These are phyloP conservation scores for Avena sativa DNA, from an alignment of 176 grass and related monocot species.

Conservation along the genomic window DNA sequence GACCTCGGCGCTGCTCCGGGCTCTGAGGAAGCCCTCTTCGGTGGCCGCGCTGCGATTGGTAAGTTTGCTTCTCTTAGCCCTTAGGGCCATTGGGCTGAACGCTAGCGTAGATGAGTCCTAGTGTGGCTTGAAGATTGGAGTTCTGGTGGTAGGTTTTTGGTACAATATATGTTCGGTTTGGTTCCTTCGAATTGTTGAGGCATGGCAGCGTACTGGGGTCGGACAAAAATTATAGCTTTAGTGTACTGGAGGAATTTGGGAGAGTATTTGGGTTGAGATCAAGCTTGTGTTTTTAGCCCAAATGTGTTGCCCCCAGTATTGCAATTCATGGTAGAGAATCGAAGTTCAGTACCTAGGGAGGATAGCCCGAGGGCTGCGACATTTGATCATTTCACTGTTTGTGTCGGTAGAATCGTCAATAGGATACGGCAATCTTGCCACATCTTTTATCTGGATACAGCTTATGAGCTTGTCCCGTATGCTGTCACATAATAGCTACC, in stretches of 20 bases:
- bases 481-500: not conserved
- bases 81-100: not conserved
- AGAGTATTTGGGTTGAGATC: not conserved
- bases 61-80: slow-evolving; percentile 3
- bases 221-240: slow-evolving; percentile 15
- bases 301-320: not conserved
- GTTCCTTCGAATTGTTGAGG: not conserved
- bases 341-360: not conserved
- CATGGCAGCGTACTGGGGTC: not conserved
- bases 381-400: not conserved
- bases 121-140: not conserved
- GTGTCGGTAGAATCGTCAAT: not conserved
- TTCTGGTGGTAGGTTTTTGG: not conserved
- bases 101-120: not conserved
- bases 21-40: slow-evolving; percentile 53
- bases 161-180: not conserved
- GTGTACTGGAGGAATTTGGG: not conserved
- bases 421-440: not conserved
- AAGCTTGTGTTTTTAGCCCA: not conserved
- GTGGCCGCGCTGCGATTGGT: slow-evolving; percentile 54
- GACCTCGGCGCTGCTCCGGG: slow-evolving; percentile 55
- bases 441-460: not conserved
- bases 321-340: too few species aligned
- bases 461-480: not conserved
- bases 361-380: not conserved